Evolutionary conservation across 306 rosid species (phyloP).

Genomic region (Dalbergia cultrata): DNA sequence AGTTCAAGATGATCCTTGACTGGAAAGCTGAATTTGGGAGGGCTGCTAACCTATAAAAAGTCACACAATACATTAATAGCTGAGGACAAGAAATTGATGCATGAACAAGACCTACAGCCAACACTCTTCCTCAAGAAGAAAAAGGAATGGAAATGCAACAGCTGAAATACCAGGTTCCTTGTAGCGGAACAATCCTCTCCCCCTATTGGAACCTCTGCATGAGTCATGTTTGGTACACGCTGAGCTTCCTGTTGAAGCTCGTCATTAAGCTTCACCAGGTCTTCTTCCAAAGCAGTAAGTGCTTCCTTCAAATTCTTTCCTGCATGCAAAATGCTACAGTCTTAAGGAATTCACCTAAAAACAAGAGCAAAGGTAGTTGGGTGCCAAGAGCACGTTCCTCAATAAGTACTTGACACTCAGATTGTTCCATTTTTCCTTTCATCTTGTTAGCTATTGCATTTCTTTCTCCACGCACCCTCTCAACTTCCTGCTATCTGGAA

Average conservation of each 20-base stretch:
- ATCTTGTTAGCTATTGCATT: slow-evolving; percentile 90
- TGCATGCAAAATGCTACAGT: slow-evolving; percentile 37
- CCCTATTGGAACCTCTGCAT: slow-evolving; percentile 92
- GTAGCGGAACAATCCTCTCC: slow-evolving; percentile 78
- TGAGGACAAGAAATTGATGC: slow-evolving; percentile 31
- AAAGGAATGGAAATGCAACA: slow-evolving; percentile 25
- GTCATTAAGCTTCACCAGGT: slow-evolving; percentile 76
- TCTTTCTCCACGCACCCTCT: slow-evolving; percentile 92
- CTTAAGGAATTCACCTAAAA: slow-evolving; percentile 31
- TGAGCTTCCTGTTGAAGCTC: slow-evolving; percentile 93
- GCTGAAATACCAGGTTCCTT: slow-evolving; percentile 68
- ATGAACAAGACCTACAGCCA: slow-evolving; percentile 38
- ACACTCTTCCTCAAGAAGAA: background rate
- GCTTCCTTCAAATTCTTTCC: slow-evolving; percentile 95
- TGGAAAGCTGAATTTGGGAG: slow-evolving; percentile 73
- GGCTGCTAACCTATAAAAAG: slow-evolving; percentile 70
- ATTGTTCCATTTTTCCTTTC: slow-evolving; percentile 89
- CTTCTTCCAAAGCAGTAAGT: slow-evolving; percentile 81
- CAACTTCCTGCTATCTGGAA: slow-evolving; percentile 96
- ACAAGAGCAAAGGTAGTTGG: slow-evolving; percentile 4
- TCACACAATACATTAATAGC: slow-evolving; percentile 24
- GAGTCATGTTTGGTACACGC: slow-evolving; percentile 86
- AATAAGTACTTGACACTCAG: slow-evolving; percentile 79
- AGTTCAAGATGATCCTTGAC: slow-evolving; percentile 91
- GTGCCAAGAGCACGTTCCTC: slow-evolving; percentile 76